phyloP scores from a whole-genome alignment of 306 rosid genomes.

The Spatholobus suberectus region DNA sequence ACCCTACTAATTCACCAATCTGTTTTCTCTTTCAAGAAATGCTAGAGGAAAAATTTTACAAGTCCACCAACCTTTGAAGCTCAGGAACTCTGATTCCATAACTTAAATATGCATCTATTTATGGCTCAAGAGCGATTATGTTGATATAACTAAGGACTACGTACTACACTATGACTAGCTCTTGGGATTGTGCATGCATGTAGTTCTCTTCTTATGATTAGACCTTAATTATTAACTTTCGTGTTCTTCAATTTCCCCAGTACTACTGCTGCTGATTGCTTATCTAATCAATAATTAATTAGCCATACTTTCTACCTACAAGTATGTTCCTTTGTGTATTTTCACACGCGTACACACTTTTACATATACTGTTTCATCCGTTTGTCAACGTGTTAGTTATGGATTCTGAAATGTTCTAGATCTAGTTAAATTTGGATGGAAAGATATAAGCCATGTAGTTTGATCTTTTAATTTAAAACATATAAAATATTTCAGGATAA shows the following conservation, averaged over 20 bases:
- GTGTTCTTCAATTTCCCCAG: conserved; percentile 30
- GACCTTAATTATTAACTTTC: conserved; percentile 33
- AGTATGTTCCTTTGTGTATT: background rate
- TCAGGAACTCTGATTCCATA: conserved; percentile 22
- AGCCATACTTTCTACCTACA: background rate
- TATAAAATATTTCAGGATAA: background rate
- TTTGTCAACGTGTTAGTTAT: background rate
- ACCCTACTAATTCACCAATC: conserved; percentile 55
- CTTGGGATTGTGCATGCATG: conserved; percentile 40
- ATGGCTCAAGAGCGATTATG: conserved; percentile 24
- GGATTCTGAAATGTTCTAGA: background rate
- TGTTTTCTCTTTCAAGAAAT: background rate
- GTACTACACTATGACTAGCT: conserved; percentile 30
- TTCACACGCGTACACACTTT: background rate
- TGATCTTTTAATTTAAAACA: background rate
- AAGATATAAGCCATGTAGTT: background rate
- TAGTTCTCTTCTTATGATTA: conserved; percentile 8
- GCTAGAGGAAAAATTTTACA: background rate
- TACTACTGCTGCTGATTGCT: conserved; percentile 18
- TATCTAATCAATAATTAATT: conserved; percentile 39
- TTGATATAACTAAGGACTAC: conserved; percentile 41
- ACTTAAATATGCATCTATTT: conserved; percentile 29
- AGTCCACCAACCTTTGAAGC: conserved; percentile 26
- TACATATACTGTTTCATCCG: background rate
- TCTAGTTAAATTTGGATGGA: background rate